These are phyloP conservation scores for Trichosporon coremiiforme DNA, from an alignment of 1,284 basidiomycete genomes.

Conservation along the genomic window DNA sequence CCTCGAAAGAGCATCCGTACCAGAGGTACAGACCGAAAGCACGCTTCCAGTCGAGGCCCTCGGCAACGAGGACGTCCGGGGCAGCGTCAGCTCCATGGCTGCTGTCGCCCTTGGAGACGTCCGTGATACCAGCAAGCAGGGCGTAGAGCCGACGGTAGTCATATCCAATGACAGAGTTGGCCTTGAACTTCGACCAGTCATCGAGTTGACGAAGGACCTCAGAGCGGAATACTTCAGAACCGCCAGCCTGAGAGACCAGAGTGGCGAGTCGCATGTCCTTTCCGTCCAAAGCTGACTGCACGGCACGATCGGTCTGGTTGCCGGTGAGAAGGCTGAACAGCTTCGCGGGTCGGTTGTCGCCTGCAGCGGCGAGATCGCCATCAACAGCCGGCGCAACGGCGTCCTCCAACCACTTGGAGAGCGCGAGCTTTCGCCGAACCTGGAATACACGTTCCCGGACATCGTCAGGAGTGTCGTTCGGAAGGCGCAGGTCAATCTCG, in stretches of 20 bases:
- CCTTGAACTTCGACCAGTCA: conserved; percentile 78
- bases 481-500: conserved; percentile 68
- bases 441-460: conserved; percentile 55
- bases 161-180: conserved; percentile 70
- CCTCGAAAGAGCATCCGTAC: conserved; percentile 77
- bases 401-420: conserved; percentile 83
- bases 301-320: conserved; percentile 82
- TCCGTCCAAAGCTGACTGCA: conserved; percentile 71
- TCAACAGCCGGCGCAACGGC: conserved; percentile 75
- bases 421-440: conserved; percentile 75
- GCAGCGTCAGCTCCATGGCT: conserved; percentile 63
- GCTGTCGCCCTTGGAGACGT: conserved; percentile 64
- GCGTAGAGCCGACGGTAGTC: conserved; percentile 81
- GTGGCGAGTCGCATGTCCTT: conserved; percentile 86
- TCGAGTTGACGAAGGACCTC: conserved; percentile 78
- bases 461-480: conserved; percentile 63
- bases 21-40: conserved; percentile 88
- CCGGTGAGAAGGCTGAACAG: conserved; percentile 82
- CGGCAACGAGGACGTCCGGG: conserved; percentile 70
- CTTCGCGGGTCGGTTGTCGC: conserved; percentile 59
- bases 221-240: conserved; percentile 72
- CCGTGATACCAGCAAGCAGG: conserved; percentile 77
- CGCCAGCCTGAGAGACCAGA: conserved; percentile 84
- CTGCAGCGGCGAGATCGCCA: conserved; percentile 65
- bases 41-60: conserved; percentile 91